These are phyloP conservation scores for Croton setiger DNA, from an alignment of 441 rosid genomes.

Conservation along the genomic window DNA sequence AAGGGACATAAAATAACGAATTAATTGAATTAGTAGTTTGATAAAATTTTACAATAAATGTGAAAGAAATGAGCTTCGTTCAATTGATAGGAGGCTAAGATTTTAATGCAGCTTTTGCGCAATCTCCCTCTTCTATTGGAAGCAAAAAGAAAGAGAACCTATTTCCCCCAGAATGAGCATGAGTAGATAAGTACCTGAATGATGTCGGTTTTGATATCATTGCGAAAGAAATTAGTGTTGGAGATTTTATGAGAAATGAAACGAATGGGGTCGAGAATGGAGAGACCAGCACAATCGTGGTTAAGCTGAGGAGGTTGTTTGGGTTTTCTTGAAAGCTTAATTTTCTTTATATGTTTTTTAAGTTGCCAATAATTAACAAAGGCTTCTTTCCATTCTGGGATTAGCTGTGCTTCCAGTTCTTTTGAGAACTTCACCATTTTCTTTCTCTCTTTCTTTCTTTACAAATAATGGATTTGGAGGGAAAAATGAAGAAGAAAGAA, in stretches of 20 bases:
- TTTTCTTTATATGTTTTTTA: slow-evolving; percentile 80
- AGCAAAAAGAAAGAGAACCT: no score
- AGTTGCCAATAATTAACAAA: slow-evolving; percentile 88
- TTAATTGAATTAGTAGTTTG: no score
- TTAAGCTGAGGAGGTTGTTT: slow-evolving; percentile 29
- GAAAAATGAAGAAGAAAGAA: background rate
- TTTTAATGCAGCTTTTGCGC: no score
- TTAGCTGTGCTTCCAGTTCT: slow-evolving; percentile 91
- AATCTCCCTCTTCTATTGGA: no score
- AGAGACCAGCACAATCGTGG: slow-evolving; percentile 35
- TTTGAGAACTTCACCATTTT: slow-evolving; percentile 97
- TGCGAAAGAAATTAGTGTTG: slow-evolving; percentile 17
- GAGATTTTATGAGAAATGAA: slow-evolving; percentile 32
- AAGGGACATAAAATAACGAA: no score
- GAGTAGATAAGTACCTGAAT: slow-evolving; percentile 53
- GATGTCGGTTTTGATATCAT: slow-evolving; percentile 36
- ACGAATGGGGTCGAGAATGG: slow-evolving; percentile 55
- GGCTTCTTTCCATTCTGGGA: slow-evolving; percentile 98
- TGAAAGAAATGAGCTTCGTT: no score
- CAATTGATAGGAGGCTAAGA: no score
- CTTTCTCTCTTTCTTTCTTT: background rate
- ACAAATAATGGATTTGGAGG: background rate
- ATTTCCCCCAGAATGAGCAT: no score
- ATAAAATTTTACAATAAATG: no score
- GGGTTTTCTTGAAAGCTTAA: slow-evolving; percentile 51